phyloP scores from a whole-genome alignment of 306 rosid species.

The Trifolium pratense region DNA sequence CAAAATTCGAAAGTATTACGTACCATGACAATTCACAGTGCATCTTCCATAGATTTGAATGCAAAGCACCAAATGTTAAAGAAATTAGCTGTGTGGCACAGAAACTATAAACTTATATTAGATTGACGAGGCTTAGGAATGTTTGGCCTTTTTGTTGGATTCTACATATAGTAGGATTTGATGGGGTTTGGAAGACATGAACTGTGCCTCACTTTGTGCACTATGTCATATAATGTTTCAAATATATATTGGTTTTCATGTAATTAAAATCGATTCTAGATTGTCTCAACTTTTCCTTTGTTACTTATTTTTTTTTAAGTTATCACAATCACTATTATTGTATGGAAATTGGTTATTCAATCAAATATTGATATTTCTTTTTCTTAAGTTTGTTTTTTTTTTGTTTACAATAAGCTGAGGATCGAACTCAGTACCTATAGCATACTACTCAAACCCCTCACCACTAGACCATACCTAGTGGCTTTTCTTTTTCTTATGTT shows the following conservation, averaged over 20 bases:
- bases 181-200: not conserved
- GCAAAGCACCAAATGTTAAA: not conserved
- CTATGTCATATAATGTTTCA: not conserved
- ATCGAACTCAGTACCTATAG: too few relatives aligned
- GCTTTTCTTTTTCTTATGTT: too few relatives aligned
- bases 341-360: too few relatives aligned
- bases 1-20: not conserved
- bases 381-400: too few relatives aligned
- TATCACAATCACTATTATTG: not conserved
- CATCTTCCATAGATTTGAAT: not conserved
- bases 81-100: not conserved
- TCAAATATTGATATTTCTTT: not conserved
- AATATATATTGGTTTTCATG: not conserved
- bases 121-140: too few relatives aligned
- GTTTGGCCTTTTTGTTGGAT: too few relatives aligned
- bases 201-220: not conserved
- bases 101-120: not conserved
- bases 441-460: too few relatives aligned
- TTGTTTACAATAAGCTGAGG: too few relatives aligned
- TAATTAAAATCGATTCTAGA: not conserved
- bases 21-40: not conserved
- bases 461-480: too few relatives aligned
- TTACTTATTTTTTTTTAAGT: not conserved
- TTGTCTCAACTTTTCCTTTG: not conserved
- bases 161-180: not conserved